phyloP scores from a whole-genome alignment of 2,329 filamentous ascomycete species.

The Ophiostoma pallidulum region DNA sequence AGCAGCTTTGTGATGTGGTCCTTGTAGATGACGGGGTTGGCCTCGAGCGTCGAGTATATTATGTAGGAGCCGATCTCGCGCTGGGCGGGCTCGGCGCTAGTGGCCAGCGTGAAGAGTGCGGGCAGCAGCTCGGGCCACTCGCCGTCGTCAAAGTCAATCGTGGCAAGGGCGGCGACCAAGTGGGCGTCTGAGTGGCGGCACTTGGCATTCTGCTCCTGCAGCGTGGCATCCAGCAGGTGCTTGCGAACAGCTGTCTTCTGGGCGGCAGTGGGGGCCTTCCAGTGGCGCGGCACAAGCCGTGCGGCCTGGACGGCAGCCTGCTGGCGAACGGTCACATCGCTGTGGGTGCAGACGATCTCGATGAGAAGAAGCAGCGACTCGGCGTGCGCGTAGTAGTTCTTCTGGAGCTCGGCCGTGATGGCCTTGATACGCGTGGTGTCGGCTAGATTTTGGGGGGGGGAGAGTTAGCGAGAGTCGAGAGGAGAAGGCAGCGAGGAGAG shows the following conservation, averaged over 20 bases:
- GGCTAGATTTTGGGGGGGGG: conserved; percentile 52
- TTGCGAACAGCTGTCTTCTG: conserved; percentile 75
- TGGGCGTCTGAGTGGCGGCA: conserved; percentile 81
- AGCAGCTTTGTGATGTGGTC: conserved; percentile 75
- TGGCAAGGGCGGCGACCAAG: conserved; percentile 78
- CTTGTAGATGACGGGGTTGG: conserved; percentile 72
- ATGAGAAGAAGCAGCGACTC: conserved; percentile 77
- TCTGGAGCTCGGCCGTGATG: conserved; percentile 81
- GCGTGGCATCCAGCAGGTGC: conserved; percentile 72
- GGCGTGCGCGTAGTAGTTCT: conserved; percentile 83
- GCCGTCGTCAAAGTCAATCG: conserved; percentile 75
- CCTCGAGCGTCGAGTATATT: conserved; percentile 83
- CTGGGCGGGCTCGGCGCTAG: conserved; percentile 63
- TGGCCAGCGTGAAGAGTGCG: conserved; percentile 69
- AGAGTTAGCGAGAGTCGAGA: conserved; percentile 6
- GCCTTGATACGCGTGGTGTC: conserved; percentile 84
- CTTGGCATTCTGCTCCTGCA: conserved; percentile 67
- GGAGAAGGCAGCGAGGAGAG: conserved; percentile 27
- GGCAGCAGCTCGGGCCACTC: conserved; percentile 77
- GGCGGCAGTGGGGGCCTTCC: conserved; percentile 60
- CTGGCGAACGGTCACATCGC: conserved; percentile 66
- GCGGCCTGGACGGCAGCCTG: conserved; percentile 84
- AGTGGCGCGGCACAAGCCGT: conserved; percentile 76
- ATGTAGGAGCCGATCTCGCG: conserved; percentile 90
- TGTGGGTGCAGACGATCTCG: conserved; percentile 76